Conservation (phyloP, 2,329 filamentous ascomycete genomes). For the Delphinella strobiligena region DNA sequence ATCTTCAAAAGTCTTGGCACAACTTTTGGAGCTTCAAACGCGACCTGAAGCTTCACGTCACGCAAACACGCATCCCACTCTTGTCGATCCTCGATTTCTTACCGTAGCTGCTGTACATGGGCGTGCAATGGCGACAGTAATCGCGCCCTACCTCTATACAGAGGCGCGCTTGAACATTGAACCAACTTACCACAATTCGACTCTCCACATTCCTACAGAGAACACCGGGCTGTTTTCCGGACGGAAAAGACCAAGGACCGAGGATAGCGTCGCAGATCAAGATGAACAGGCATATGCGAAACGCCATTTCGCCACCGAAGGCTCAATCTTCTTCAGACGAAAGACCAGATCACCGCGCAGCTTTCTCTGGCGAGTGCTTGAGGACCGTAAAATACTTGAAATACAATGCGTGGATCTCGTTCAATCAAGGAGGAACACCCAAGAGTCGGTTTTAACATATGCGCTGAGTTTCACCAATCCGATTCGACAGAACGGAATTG, state of each 20-base stretch:
- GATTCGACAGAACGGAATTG: constrained; percentile 67
- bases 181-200: constrained; percentile 54
- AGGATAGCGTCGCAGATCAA: constrained; percentile 33
- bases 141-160: constrained; percentile 62
- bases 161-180: constrained; percentile 79
- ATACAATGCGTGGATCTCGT: constrained; percentile 73
- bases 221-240: constrained; percentile 25
- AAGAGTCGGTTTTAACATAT: constrained; percentile 51
- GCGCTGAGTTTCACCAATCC: constrained; percentile 71
- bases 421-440: constrained; percentile 38
- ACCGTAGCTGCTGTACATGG: constrained; percentile 34
- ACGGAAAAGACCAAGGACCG: constrained; percentile 18
- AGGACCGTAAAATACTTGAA: constrained; percentile 68
- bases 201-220: constrained; percentile 50
- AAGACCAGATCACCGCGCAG: constrained; percentile 65
- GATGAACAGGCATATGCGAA: constrained; percentile 64
- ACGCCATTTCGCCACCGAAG: constrained; percentile 62
- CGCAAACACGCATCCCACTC: background rate
- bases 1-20: background rate
- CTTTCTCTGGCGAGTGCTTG: constrained; percentile 83
- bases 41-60: background rate
- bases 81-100: background rate
- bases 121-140: constrained; percentile 53
- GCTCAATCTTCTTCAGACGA: constrained; percentile 74
- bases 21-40: background rate